Evolutionary conservation across 768 basidiomycete genomes (phyloP).

Genomic region (Daedalea quercina): DNA sequence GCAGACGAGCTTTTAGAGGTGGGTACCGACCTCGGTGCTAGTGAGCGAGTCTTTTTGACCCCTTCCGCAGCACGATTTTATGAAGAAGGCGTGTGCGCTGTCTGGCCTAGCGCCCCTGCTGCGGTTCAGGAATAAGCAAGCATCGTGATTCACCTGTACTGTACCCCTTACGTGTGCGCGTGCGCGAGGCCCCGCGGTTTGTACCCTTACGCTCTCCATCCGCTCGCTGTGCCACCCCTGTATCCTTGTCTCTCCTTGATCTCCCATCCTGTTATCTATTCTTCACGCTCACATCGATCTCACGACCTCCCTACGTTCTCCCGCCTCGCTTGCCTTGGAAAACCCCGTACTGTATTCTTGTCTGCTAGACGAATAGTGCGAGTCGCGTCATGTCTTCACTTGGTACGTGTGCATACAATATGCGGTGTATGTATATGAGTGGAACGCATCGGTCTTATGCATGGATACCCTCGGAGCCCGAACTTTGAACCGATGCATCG

Average conservation of each 20-base stretch:
- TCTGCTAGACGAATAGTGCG: slow-evolving; percentile 17
- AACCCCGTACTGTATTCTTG: slow-evolving; percentile 21
- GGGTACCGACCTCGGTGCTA: slow-evolving; percentile 17
- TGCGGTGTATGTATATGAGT: slow-evolving; percentile 7
- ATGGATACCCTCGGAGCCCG: not conserved
- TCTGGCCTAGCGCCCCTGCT: slow-evolving; percentile 82
- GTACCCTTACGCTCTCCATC: not conserved
- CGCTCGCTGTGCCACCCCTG: slow-evolving; percentile 4
- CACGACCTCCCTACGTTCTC: slow-evolving; percentile 7
- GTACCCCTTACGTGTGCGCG: not conserved
- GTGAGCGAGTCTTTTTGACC: slow-evolving; percentile 5
- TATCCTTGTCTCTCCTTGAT: slow-evolving; percentile 6
- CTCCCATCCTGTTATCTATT: slow-evolving; percentile 4
- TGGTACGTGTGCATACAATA: slow-evolving; percentile 11
- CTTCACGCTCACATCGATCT: slow-evolving; percentile 9
- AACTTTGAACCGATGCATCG: not conserved
- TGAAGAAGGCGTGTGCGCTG: slow-evolving; percentile 81
- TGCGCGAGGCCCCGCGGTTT: slow-evolving; percentile 2
- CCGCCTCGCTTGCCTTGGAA: slow-evolving; percentile 10
- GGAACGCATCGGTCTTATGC: not conserved
- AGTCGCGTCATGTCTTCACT: slow-evolving; percentile 5
- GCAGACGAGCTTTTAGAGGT: slow-evolving; percentile 83
- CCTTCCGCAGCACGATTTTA: slow-evolving; percentile 78
- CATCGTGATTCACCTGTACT: slow-evolving; percentile 18
- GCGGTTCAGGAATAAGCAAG: slow-evolving; percentile 68